Evolutionary conservation across 495 filamentous ascomycete genomes (phyloP), one percentile per base, ranked within the genome.

Genomic region (Physcia stellaris): DNA sequence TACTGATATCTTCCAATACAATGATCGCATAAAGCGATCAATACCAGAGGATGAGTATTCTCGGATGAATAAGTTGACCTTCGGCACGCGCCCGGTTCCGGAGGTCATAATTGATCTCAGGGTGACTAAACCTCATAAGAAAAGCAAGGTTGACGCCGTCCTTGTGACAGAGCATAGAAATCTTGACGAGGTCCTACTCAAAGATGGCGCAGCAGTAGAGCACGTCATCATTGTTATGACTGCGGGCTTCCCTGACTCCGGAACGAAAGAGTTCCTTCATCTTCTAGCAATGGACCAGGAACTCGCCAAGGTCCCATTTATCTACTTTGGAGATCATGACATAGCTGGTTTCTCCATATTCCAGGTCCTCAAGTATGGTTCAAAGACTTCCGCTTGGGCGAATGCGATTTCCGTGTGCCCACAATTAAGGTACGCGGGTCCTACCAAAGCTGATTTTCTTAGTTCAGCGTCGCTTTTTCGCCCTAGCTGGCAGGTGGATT

Each of bases 281-380:
- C 9, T 36, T 6, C 18, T 36, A 6, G 21, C 9, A 6, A 5
- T 22, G 9, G 4, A 17, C 24, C 4, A 17, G 6, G 24, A 6
- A 15, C 33, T 36, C 18, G 10, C 21, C 11, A 7, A 6, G 9
- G 33, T 36, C 7, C 33, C 33, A 15, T 36, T 36, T 15, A 10
- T 36, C 6, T 36, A 22, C 18, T 36, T 36, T 21, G 33, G 9
- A 5, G 33, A 36, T 15, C 33, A 36, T 22, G 33, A 36, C 33
- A 36, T 36, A 22, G 9, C 10, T 4, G 33, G 33, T 36, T 36
- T 19, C 33, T 6, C 18, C 11, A 36, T 36, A 17, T 36, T 19
- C 33, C 33, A 36, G 33, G 24, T 22, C 6, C 33, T 36, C 33
- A 36, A 36, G 15, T 36, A 36, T 15, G 33, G 33, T 15, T 36